Base-by-base conservation (phyloP, 1,284 basidiomycete species). In the Ceratobasidium papillatum region DNA sequence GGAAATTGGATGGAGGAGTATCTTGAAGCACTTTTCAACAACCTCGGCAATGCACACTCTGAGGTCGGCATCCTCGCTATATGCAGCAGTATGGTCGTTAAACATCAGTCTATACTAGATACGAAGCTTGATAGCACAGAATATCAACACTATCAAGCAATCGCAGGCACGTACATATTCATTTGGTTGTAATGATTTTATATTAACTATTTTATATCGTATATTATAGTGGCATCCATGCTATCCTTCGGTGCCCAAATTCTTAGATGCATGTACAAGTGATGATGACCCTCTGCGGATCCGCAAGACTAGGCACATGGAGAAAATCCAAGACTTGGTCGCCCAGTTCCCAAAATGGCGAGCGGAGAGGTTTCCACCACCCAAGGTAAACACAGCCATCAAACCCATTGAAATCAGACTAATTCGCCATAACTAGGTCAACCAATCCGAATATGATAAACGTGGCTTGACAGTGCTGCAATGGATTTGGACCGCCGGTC, bases 341-440 rank as follows among this genome's bases (percentile, higher is more conserved):
- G 81, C 80, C 25, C 84, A 88, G 51, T 83, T 96, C 64, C 87
- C 90, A 0, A 82, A 84, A 75, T 92, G 90, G 90, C 90, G 90
- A 80, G 85, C 88, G 78, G 85, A 92, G 81, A 87, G 95, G 76
- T 87, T 94, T n/a, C 89, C 94, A 34, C 94, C 94, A 61, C 94
- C 94, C 0, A 97, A 81, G 95, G 98, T 83, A 95, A 93, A n/a
- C 11, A 84, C 89, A 94, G 74, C 91, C 93, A 92, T 92, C 27
- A 82, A 88, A 81, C 43, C n/a, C 54, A 27, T 19, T 27, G 11
- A 62, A 43, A 22, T 19, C 45, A 64, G 17, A 54, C 52, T 25
- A 3, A 32, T 8, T 30, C n/a, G 34, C 51, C 36, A 52, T 41
- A n/a, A 64, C 30, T 27, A 54, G 32, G 52, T 49, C 32, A 19